phyloP scores from a whole-genome alignment of 768 basidiomycete genomes.

The Leucocoprinus leucothites region DNA sequence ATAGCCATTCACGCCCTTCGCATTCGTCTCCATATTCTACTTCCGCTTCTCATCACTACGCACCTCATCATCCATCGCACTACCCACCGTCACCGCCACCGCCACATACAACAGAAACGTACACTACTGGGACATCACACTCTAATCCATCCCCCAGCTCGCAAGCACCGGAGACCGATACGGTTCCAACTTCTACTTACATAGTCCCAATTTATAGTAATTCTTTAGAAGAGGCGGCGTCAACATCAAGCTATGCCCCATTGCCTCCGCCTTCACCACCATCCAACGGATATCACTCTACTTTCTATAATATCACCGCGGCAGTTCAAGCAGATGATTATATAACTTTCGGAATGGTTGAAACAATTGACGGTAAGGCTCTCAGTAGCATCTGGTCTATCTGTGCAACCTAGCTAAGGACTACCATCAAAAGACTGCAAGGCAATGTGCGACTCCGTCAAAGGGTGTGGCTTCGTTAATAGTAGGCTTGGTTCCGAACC shows the following conservation, averaged over 20 bases:
- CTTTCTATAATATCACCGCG: conserved; percentile 38
- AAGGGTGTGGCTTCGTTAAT: conserved; percentile 40
- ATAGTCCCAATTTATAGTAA: not conserved
- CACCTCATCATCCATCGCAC: not conserved
- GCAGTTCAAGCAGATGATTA: conserved; percentile 41
- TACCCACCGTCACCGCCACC: not conserved
- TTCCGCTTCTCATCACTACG: conserved; percentile 10
- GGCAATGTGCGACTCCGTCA: conserved; percentile 40
- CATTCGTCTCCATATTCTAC: conserved; percentile 11
- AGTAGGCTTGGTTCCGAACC: conserved; percentile 25
- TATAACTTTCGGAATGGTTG: conserved; percentile 42
- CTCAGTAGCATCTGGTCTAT: not conserved
- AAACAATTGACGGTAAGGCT: conserved; percentile 35
- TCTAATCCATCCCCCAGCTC: conserved; percentile 13
- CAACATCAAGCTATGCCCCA: not conserved
- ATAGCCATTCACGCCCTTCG: not conserved
- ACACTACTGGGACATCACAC: not conserved
- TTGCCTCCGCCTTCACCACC: conserved; percentile 17
- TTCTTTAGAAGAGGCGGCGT: too few species aligned
- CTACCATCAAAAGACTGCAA: conserved; percentile 32
- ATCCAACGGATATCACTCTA: conserved; percentile 31
- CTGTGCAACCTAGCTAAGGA: not conserved
- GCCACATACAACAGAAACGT: not conserved
- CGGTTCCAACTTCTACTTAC: conserved; percentile 11
- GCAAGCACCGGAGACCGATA: conserved; percentile 6